Conservation (phyloP, 1,284 basidiomycete species). For the Cutaneotrichosporon arboriforme region DNA sequence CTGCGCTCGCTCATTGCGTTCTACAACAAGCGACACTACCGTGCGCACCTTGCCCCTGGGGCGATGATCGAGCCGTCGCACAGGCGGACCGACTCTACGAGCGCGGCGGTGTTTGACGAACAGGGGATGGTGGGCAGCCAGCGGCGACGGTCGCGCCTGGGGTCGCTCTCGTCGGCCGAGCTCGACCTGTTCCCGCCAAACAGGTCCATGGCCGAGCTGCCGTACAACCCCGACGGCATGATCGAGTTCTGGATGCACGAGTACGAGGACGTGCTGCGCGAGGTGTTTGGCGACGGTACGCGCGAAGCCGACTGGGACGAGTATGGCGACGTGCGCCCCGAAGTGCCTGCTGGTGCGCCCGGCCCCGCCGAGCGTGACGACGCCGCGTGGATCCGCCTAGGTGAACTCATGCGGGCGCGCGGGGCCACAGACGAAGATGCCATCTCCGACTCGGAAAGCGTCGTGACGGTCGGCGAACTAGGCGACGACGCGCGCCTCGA, state of each 20-base stretch:
- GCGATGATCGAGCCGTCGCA: constrained; percentile 7
- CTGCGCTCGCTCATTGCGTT: constrained; percentile 89
- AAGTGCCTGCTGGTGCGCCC: constrained; percentile 8
- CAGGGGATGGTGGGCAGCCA: not conserved
- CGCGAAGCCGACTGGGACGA: constrained; percentile 26
- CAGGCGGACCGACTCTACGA: constrained; percentile 19
- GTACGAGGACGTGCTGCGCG: constrained; percentile 53
- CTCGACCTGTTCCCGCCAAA: constrained; percentile 52
- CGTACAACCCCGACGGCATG: constrained; percentile 52
- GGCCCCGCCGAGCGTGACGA: constrained; percentile 29
- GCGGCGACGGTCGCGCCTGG: constrained; percentile 19
- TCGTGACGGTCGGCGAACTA: constrained; percentile 77
- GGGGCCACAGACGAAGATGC: constrained; percentile 47
- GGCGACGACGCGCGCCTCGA: constrained; percentile 61
- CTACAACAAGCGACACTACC: constrained; percentile 52
- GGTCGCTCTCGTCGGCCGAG: constrained; percentile 20
- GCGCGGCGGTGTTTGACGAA: constrained; percentile 22
- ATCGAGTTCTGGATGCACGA: constrained; percentile 54
- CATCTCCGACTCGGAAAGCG: constrained; percentile 85
- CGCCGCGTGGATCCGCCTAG: constrained; percentile 39
- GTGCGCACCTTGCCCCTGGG: constrained; percentile 15
- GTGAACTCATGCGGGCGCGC: constrained; percentile 35
- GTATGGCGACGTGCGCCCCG: constrained; percentile 13
- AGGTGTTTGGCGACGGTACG: constrained; percentile 49
- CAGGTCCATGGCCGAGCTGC: constrained; percentile 31